Base-by-base conservation (phyloP, 345 rosid species). In the Trapa bicornis region DNA sequence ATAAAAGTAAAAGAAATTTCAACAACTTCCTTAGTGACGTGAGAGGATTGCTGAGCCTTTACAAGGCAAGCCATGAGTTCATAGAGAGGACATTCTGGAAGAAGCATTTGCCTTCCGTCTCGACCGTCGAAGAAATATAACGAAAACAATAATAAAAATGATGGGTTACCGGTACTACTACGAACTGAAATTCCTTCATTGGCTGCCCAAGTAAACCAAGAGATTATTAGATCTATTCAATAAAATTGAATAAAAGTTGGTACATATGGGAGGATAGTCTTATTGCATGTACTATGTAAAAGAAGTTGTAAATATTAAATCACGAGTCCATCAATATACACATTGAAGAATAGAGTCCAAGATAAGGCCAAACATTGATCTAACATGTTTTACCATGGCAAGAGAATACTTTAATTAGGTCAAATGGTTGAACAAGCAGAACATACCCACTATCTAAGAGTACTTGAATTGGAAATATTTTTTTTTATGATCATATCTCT, bases 361-460 rank as follows among this genome's bases (percentile, higher is more conserved):
- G 29, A 22, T 22, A 22, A 22, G 29, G 29, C 29, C 29, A 22
- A 22, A 22, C 29, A 22, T 22, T 22, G 29, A 22, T 22, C 29
- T 22, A 22, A 22, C 29, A 22, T 22, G 29, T n/a, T 22, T 22
- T 17, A 33, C 0, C 38, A 41, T 22, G 12, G 74, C 42, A 7
- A 17, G 38, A 39, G 74, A 69, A 12, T 79, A 75, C 65, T 70
- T 70, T 1, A 10, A 11, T 0, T 80, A 81, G 71, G 75, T 81
- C 6, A 68, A 65, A 42, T 81, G 80, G 79, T 52, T 58, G 1
- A 48, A 79, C 50, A 7, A 60, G 33, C n/a, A 61, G 38, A 14
- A 35, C 0, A 65, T 68, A 4, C 82, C 80, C 0, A 69, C 68
- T 0, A 8, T 77, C 43, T 75, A 82, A n/a, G 81, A 77, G 70